Conservation (phyloP, 768 basidiomycete species). For the Ramaria sp. region DNA sequence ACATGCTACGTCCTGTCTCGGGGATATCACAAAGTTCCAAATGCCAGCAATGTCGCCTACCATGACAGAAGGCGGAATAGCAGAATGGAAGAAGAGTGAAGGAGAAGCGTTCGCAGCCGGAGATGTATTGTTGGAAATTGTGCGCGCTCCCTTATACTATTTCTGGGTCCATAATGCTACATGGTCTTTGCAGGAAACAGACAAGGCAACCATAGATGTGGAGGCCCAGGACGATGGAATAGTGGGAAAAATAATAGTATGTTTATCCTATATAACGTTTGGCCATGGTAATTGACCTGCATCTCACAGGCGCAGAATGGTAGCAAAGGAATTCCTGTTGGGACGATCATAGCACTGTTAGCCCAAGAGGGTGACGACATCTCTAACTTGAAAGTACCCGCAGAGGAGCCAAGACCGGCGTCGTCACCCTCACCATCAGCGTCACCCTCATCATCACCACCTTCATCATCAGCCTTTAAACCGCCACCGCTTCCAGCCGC, state of each 20-base stretch:
- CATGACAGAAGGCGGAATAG: conserved; percentile 99
- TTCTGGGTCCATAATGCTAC: conserved; percentile 6
- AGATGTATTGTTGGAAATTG: conserved; percentile 94
- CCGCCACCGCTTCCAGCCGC: not conserved
- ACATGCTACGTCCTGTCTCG: conserved; percentile 68
- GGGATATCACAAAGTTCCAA: conserved; percentile 77
- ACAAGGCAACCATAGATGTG: conserved; percentile 99
- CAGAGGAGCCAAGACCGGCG: conserved; percentile 19
- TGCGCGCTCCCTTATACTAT: conserved; percentile 28
- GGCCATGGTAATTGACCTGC: not conserved
- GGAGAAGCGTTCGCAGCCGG: conserved; percentile 84
- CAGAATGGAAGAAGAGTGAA: conserved; percentile 94
- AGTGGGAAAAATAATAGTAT: conserved; percentile 90
- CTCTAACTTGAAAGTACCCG: conserved; percentile 25
- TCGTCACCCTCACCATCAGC: conserved; percentile 41
- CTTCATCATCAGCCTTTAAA: conserved; percentile 16
- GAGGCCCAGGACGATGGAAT: conserved; percentile 98
- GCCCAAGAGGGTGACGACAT: conserved; percentile 95
- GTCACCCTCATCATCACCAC: conserved; percentile 39
- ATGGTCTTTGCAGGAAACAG: conserved; percentile 69
- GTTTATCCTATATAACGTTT: conserved; percentile 19
- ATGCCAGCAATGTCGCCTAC: conserved; percentile 99
- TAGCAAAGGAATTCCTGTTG: conserved; percentile 78
- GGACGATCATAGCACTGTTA: conserved; percentile 80
- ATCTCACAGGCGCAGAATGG: conserved; percentile 62